These are phyloP conservation scores for Trichosporon faecale DNA, from an alignment of 1,284 basidiomycete species.

Conservation along the genomic window DNA sequence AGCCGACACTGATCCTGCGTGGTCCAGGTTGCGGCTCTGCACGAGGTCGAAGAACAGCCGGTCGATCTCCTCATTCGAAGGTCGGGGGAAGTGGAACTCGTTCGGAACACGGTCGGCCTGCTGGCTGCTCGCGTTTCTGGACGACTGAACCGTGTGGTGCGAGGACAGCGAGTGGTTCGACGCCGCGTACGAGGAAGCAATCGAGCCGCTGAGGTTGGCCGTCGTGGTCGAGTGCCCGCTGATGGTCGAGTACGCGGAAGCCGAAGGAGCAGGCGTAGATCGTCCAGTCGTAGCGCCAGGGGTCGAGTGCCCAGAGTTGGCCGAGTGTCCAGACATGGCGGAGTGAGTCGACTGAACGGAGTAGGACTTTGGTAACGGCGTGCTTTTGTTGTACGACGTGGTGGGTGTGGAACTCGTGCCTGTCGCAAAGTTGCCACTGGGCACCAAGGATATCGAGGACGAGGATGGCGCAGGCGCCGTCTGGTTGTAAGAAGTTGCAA, in stretches of 20 bases:
- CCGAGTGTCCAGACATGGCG: constrained; percentile 1
- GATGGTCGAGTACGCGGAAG: constrained; percentile 13
- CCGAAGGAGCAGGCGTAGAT: neutral
- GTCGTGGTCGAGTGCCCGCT: neutral
- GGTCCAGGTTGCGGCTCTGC: constrained; percentile 62
- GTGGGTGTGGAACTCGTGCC: neutral
- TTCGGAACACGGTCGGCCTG: constrained; percentile 44
- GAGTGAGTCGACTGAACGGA: neutral
- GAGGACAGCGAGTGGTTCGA: neutral
- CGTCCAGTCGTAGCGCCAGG: neutral
- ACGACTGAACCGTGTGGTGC: neutral
- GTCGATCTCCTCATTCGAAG: constrained; percentile 72
- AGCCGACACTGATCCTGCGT: constrained; percentile 27
- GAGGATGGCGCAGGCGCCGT: constrained; percentile 1
- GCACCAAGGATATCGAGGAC: neutral
- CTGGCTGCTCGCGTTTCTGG: constrained; percentile 7
- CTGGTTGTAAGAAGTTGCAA: constrained; percentile 1
- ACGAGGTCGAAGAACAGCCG: constrained; percentile 71
- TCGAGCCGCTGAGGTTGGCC: constrained; percentile 4
- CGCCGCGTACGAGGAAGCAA: neutral
- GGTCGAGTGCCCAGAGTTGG: constrained; percentile 2
- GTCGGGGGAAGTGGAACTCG: constrained; percentile 70
- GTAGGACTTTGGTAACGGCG: neutral
- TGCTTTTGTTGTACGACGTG: constrained; percentile 10
- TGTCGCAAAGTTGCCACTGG: neutral